phyloP scores from a whole-genome alignment of 2,329 filamentous ascomycete genomes.

The Calonectria ilicicola region DNA sequence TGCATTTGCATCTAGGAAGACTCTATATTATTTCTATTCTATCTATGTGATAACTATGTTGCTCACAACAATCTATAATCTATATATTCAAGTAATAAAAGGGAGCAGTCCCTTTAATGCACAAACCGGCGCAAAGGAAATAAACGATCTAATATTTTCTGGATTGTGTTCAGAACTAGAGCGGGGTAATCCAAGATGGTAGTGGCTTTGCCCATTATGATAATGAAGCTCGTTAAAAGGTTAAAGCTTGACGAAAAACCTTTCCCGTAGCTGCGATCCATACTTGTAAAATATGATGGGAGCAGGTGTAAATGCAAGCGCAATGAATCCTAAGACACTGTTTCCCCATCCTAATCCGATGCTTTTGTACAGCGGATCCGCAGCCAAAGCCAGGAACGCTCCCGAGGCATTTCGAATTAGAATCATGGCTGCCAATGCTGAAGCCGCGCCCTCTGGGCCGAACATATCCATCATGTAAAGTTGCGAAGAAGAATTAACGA shows the following conservation, averaged over 20 bases:
- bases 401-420: slow-evolving; percentile 48
- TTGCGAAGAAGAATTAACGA: slow-evolving; percentile 49
- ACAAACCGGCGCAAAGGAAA: no score
- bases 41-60: no score
- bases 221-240: neutral
- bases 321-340: slow-evolving; percentile 27
- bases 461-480: slow-evolving; percentile 44
- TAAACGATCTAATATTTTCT: no score
- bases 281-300: slow-evolving; percentile 31
- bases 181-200: no score
- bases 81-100: no score
- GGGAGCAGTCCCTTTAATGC: no score
- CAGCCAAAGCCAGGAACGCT: slow-evolving; percentile 29
- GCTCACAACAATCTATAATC: no score
- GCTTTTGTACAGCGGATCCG: slow-evolving; percentile 18
- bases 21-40: no score
- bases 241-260: slow-evolving; percentile 26
- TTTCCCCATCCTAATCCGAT: slow-evolving; percentile 35
- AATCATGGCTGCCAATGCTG: slow-evolving; percentile 38
- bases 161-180: no score
- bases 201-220: no score
- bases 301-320: slow-evolving; percentile 30
- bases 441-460: slow-evolving; percentile 36
- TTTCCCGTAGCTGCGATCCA: slow-evolving; percentile 26
- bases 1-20: no score